A percentile compares a stretch with the other conserved stretches of the same genome.
Conservation (phyloP, 441 rosid species). For the Gossypium lobatum region DNA sequence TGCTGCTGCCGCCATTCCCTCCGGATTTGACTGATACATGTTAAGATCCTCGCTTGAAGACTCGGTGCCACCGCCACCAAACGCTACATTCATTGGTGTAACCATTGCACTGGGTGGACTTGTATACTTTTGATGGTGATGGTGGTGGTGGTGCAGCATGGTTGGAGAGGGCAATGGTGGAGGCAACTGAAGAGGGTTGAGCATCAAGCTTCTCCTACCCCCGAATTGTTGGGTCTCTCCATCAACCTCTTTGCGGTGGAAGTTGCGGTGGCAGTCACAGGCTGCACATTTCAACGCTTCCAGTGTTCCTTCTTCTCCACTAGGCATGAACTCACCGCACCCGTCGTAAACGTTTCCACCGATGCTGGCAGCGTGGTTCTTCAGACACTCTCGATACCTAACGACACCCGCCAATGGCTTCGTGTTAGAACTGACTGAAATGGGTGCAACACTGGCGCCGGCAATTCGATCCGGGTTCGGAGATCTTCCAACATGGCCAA, state of each 20-base stretch:
- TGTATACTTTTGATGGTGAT: slow-evolving; percentile 35
- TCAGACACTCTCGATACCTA: slow-evolving; percentile 72
- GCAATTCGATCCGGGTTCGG: slow-evolving; percentile 28
- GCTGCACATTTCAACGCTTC: slow-evolving; percentile 85
- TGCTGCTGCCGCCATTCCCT: slow-evolving; percentile 26
- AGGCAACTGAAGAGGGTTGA: slow-evolving; percentile 46
- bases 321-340: slow-evolving; percentile 96
- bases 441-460: slow-evolving; percentile 14
- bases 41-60: slow-evolving; percentile 91
- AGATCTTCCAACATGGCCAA: slow-evolving; percentile 21
- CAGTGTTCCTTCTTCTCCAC: slow-evolving; percentile 67
- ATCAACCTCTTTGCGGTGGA: slow-evolving; percentile 70
- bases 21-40: slow-evolving; percentile 34
- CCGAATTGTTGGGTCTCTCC: slow-evolving; percentile 41
- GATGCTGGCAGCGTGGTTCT: slow-evolving; percentile 81
- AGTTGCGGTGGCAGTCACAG: slow-evolving; percentile 90
- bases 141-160: slow-evolving; percentile 29
- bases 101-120: slow-evolving; percentile 50
- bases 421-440: slow-evolving; percentile 28
- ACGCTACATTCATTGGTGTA: slow-evolving; percentile 81
- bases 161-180: slow-evolving; percentile 38
- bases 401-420: slow-evolving; percentile 18
- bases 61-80: slow-evolving; percentile 56
- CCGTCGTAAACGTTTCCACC: slow-evolving; percentile 83
- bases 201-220: slow-evolving; percentile 26